phyloP scores from a whole-genome alignment of 2,329 filamentous ascomycete genomes.

The Phyllosticta paracitricarpa region DNA sequence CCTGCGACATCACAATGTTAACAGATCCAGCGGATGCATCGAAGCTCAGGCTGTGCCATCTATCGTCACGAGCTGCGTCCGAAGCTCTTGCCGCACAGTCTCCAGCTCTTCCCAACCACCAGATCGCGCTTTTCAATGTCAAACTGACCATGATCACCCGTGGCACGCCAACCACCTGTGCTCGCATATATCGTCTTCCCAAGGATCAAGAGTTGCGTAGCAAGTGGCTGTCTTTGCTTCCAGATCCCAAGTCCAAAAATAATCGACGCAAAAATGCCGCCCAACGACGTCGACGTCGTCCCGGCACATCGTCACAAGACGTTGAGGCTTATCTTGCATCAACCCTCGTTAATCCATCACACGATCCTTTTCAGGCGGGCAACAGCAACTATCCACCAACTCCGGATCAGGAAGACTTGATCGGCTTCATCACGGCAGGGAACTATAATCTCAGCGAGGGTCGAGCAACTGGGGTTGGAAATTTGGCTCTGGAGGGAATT shows the following conservation, averaged over 20 bases:
- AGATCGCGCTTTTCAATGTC: constrained; percentile 44
- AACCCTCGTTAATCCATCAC: constrained; percentile 30
- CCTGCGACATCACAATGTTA: constrained; percentile 59
- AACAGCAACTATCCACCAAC: constrained; percentile 50
- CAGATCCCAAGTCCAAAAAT: constrained; percentile 18
- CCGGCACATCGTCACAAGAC: constrained; percentile 33
- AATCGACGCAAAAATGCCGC: constrained; percentile 7
- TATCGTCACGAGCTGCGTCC: neutral
- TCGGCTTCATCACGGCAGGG: constrained; percentile 85
- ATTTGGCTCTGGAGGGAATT: constrained; percentile 52
- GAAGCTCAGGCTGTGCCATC: neutral
- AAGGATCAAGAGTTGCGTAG: constrained; percentile 45
- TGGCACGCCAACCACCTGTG: constrained; percentile 60
- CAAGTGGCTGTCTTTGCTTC: constrained; percentile 60
- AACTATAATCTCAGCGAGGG: constrained; percentile 73
- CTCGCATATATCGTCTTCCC: constrained; percentile 83
- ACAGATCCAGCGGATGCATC: neutral
- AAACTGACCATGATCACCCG: constrained; percentile 57
- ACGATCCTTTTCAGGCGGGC: constrained; percentile 13
- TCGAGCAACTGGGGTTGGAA: constrained; percentile 64
- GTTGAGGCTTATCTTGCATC: constrained; percentile 40
- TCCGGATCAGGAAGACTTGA: constrained; percentile 64
- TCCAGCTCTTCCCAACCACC: neutral
- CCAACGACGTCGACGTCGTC: constrained; percentile 18
- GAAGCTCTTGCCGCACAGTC: neutral